Evolutionary conservation across 2,329 filamentous ascomycete genomes (phyloP), one percentile per base, ranked within the genome.

Genomic region (Aquanectria penicillioides): DNA sequence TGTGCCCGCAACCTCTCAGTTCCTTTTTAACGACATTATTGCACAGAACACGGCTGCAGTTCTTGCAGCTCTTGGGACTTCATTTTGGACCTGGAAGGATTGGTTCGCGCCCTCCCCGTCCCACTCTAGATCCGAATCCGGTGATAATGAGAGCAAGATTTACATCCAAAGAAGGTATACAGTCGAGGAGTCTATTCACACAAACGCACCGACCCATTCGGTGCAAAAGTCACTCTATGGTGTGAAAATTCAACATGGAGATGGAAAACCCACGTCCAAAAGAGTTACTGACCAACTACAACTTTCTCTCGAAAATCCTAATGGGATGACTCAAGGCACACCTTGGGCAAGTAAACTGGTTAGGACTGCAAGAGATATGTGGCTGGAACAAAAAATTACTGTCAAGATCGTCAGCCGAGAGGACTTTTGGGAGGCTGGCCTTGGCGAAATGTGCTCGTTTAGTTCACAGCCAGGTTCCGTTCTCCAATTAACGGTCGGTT

Each of bases 11-110:
- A 62, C 56, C 4, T 48, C 59, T 2, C 31, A 36, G 3, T 62
- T 55, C 20, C 29, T 62, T 2, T 62, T 54, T 20, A 62, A 34
- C 25, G 59, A 62, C 12, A 26, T 62, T 11, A 44, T 59, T 20
- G 44, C 50, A 1, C 59, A 62, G 33, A 62, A 62, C 29, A 34
- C 49, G 6, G 56, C 59, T 22, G 56, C 55, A n/a, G 44, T 62
- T 17, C 41, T 59, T 2, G 59, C 59, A 2, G 51, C 50, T 6
- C 13, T 47, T 15, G 59, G 59, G 13, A 62, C 59, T 11, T 59
- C 56, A 4, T 26, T 59, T 6, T 62, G 50, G 41, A 50, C 55
- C 9, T 62, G 59, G 59, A 62, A 46, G 28, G 55, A 58, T 18
- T 58, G 47, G 55, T 22, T 47, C 9, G 48, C 48, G 1, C 38